Evolutionary conservation across 2,329 filamentous ascomycete species (phyloP).

Genomic region (Hypoxylon sp.): DNA sequence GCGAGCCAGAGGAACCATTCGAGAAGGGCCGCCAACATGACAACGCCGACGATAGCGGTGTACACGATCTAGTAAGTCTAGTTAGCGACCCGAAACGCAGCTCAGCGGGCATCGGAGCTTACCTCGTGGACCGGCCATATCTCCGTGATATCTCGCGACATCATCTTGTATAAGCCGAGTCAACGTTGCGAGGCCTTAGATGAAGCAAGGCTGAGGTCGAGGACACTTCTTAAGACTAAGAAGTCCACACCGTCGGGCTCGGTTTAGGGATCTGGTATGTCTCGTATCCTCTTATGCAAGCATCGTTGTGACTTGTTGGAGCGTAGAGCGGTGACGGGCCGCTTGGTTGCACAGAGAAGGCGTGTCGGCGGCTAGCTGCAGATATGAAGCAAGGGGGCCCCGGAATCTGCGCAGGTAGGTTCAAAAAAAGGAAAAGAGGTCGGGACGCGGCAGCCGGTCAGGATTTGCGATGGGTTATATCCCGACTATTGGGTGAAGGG

Average conservation of each 20-base stretch:
- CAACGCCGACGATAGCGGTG: conserved; percentile 77
- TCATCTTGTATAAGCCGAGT: conserved; percentile 37
- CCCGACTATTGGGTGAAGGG: conserved; percentile 5
- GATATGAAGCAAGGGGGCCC: conserved; percentile 33
- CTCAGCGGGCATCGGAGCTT: conserved; percentile 31
- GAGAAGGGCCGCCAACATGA: conserved; percentile 84
- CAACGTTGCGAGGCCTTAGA: conserved; percentile 2
- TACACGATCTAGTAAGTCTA: conserved; percentile 74
- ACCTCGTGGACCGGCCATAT: conserved; percentile 63
- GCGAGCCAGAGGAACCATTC: conserved; percentile 96
- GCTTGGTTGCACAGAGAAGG: conserved; percentile 28
- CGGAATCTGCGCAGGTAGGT: conserved; percentile 4
- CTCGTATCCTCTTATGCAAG: conserved; percentile 38
- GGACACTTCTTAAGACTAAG: conserved; percentile 23
- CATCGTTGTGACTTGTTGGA: conserved; percentile 32
- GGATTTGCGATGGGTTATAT: conserved; percentile 5
- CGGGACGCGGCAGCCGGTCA: conserved; percentile 5
- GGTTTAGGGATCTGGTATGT: conserved; percentile 23
- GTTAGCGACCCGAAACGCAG: conserved; percentile 26
- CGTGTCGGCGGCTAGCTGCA: conserved; percentile 38
- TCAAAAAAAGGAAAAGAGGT: conserved; percentile 16
- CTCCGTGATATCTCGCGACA: conserved; percentile 52
- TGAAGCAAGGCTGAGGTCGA: conserved; percentile 4
- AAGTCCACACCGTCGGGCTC: conserved; percentile 18
- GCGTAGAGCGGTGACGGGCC: conserved; percentile 17